Evolutionary conservation across 768 basidiomycete species (phyloP), one percentile per base, ranked within the genome.

Genomic region (Cystobasidium ongulense): DNA sequence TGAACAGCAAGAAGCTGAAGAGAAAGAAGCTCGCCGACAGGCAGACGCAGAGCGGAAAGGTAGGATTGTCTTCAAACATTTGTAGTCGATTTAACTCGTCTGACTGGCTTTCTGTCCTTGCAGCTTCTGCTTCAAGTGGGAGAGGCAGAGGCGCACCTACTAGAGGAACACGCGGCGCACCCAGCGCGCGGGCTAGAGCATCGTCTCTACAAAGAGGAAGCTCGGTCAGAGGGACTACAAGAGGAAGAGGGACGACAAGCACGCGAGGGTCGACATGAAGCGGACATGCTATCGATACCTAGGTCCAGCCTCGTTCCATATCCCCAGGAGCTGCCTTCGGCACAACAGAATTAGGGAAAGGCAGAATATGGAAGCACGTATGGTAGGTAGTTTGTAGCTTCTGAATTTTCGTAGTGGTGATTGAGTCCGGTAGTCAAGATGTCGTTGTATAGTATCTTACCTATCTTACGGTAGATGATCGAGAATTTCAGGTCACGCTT

Each of bases 21-120:
- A 57, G 35, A 52, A 25, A 38, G 68, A 59, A 61, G 31, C 33
- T 4, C 33, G 54, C 3, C 10, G 15, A 29, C 68, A 31, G 15
- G 68, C 50, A 41, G 68, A 71, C 33, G 54, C 54, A 11, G 68
- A 54, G 29, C 33, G 52, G 31, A 71, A 61, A 61, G 68, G 68
- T 71, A 43, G 3, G 64, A 25, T 29, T 50, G 15, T 23, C 5
- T 35, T 29, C 4, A 23, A 59, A 59, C 25, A 59, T 13, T 3
- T 31, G 27, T 29, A 29, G 46, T 50, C 21, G 10, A 21, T 8
- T n/a, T n/a, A n/a, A n/a, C 7, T 7, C 46, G 18, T 50, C 46
- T 50, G 46, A 50, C 18, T 4, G 15, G 18, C n/a, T 11, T 50
- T 50, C 10, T 50, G 46, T 35, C 11, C 21, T 11, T 27, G 57